Conservation (phyloP, 495 filamentous ascomycete genomes). For the Penicillium paradoxum region DNA sequence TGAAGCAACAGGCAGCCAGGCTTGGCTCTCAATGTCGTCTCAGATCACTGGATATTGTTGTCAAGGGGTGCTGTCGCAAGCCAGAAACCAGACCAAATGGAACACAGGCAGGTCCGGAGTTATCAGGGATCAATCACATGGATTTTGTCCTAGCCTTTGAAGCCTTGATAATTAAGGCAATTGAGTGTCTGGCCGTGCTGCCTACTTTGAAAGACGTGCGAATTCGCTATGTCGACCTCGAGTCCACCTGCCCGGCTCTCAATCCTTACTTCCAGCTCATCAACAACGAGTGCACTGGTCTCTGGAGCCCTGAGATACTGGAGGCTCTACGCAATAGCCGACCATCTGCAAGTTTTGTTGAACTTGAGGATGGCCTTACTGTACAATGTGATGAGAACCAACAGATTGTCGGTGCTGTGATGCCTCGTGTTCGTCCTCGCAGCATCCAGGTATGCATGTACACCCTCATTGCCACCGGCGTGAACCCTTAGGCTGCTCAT, state of each 20-base stretch:
- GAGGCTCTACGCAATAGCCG: constrained; percentile 48
- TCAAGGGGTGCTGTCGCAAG: constrained; percentile 64
- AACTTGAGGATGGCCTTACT: constrained; percentile 52
- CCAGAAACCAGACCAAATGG: neutral
- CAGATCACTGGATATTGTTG: constrained; percentile 60
- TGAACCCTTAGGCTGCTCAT: constrained; percentile 15
- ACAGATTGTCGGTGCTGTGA: constrained; percentile 27
- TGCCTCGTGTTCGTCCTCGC: constrained; percentile 27
- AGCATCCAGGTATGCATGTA: constrained; percentile 32
- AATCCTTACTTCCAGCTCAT: constrained; percentile 64
- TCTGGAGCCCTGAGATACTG: constrained; percentile 65
- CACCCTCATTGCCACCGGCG: constrained; percentile 32
- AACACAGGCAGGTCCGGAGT: constrained; percentile 30
- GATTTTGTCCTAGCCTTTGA: constrained; percentile 64
- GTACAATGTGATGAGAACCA: constrained; percentile 28
- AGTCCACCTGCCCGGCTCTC: constrained; percentile 47
- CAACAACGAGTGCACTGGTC: constrained; percentile 53
- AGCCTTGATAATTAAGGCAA: constrained; percentile 53
- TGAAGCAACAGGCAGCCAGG: constrained; percentile 24
- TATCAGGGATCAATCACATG: constrained; percentile 61
- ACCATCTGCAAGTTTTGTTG: constrained; percentile 51
- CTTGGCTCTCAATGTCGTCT: constrained; percentile 31
- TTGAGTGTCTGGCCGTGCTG: constrained; percentile 52
- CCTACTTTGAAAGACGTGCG: constrained; percentile 52
- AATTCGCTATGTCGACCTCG: constrained; percentile 69